Evolutionary conservation across 1,139 yeast genomes (phyloP).

Genomic region (Yamadazyma triangularis): DNA sequence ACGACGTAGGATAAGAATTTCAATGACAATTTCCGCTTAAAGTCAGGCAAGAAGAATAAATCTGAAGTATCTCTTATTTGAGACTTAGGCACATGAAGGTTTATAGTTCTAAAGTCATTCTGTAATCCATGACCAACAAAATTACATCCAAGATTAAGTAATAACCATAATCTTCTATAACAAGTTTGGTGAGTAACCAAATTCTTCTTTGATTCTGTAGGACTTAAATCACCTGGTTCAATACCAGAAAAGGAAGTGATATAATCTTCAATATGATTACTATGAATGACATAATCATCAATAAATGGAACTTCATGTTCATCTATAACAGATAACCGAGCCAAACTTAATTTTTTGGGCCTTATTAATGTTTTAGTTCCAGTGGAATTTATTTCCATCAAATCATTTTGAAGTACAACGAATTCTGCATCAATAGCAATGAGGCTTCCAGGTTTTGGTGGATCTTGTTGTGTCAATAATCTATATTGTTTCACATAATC

Average conservation of each 20-base stretch:
- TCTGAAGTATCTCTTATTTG: constrained; percentile 92
- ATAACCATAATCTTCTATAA: constrained; percentile 82
- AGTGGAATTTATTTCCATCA: constrained; percentile 64
- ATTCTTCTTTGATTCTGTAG: constrained; percentile 57
- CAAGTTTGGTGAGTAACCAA: constrained; percentile 81
- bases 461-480: constrained; percentile 60
- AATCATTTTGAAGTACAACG: constrained; percentile 77
- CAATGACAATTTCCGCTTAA: constrained; percentile 75
- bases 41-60: constrained; percentile 65
- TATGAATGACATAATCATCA: constrained; percentile 86
- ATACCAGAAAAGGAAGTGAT: constrained; percentile 91
- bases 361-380: constrained; percentile 67
- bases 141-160: constrained; percentile 81
- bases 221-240: constrained; percentile 85
- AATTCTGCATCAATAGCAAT: constrained; percentile 98
- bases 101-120: constrained; percentile 90
- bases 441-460: constrained; percentile 69
- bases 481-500: constrained; percentile 58
- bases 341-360: constrained; percentile 76
- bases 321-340: constrained; percentile 80
- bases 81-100: constrained; percentile 75
- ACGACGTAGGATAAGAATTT: constrained; percentile 83
- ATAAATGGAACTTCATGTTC: constrained; percentile 76
- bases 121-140: constrained; percentile 94
- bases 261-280: constrained; percentile 72